Percentiles rank a stretch among this genome's conserved stretches.
Evolutionary conservation across 2,329 filamentous ascomycete genomes (phyloP).

Genomic region (Colletotrichum gigasporum): DNA sequence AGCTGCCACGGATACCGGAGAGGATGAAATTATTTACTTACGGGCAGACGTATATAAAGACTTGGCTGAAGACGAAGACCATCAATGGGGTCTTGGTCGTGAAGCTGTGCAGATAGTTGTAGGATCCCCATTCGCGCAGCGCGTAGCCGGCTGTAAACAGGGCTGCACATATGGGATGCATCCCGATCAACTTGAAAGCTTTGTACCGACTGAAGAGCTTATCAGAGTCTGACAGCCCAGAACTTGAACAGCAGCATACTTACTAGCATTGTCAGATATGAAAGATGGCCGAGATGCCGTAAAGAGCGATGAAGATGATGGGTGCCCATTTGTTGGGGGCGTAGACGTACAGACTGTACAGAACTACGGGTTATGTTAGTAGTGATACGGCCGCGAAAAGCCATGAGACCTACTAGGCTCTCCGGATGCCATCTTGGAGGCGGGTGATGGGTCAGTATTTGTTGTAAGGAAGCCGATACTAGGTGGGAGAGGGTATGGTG

Average conservation of each 20-base stretch:
- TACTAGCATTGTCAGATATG: constrained; percentile 64
- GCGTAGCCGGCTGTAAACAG: constrained; percentile 64
- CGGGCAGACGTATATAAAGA: constrained; percentile 48
- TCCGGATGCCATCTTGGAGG: background rate
- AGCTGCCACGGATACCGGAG: background rate
- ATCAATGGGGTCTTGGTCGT: constrained; percentile 39
- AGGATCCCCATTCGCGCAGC: constrained; percentile 59
- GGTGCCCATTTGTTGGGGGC: constrained; percentile 64
- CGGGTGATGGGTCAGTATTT: no score
- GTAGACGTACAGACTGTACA: constrained; percentile 46
- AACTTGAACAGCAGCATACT: constrained; percentile 24
- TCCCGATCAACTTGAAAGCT: constrained; percentile 58
- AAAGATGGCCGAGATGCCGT: constrained; percentile 52
- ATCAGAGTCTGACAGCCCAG: background rate
- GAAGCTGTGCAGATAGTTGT: constrained; percentile 51
- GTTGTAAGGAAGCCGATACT: no score
- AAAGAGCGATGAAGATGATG: constrained; percentile 60
- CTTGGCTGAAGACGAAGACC: constrained; percentile 55
- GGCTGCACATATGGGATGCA: constrained; percentile 59
- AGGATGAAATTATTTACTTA: constrained; percentile 36
- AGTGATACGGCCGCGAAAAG: no score
- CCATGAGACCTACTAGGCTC: background rate
- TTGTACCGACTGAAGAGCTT: constrained; percentile 54
- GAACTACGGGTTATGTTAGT: background rate
- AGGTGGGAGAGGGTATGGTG: no score